A percentile compares a stretch with the other conserved stretches of the same genome.
These are phyloP conservation scores for Bryoerythrophyllum caledonicum DNA, from an alignment of 225 moss, liverwort and hornwort genomes.

Conservation along the genomic window DNA sequence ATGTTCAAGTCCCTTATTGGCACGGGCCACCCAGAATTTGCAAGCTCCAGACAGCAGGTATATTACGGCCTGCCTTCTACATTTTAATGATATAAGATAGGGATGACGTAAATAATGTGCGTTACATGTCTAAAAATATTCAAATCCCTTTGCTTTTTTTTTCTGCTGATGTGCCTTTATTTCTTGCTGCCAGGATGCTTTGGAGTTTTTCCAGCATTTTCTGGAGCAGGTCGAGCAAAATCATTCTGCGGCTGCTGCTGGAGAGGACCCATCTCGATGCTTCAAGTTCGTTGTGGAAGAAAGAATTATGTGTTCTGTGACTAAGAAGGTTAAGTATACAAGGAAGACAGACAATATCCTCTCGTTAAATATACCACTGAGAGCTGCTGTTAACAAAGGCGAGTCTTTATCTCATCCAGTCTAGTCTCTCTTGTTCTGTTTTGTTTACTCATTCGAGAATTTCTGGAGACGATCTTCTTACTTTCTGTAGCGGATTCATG, in stretches of 20 bases:
- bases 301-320: conserved; percentile 81
- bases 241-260: conserved; percentile 39
- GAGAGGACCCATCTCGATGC: conserved; percentile 84
- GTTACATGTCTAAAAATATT: neutral
- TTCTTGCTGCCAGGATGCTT: conserved; percentile 69
- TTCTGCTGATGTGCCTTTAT: conserved; percentile 10
- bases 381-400: conserved; percentile 93
- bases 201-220: conserved; percentile 98
- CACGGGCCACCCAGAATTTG: conserved; percentile 96
- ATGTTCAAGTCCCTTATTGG: conserved; percentile 99
- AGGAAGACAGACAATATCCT: conserved; percentile 87
- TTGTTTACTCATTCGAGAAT: neutral
- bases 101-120: neutral
- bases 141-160: neutral
- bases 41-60: conserved; percentile 97
- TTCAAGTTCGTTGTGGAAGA: conserved; percentile 96
- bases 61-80: neutral
- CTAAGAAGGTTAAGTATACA: conserved; percentile 89
- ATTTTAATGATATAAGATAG: neutral
- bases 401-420: conserved; percentile 18
- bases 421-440: neutral
- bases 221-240: conserved; percentile 90
- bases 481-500: conserved; percentile 2
- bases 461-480: neutral
- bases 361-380: conserved; percentile 86